Conservation (phyloP, 495 filamentous ascomycete genomes). For the Aspergillus biplanus region DNA sequence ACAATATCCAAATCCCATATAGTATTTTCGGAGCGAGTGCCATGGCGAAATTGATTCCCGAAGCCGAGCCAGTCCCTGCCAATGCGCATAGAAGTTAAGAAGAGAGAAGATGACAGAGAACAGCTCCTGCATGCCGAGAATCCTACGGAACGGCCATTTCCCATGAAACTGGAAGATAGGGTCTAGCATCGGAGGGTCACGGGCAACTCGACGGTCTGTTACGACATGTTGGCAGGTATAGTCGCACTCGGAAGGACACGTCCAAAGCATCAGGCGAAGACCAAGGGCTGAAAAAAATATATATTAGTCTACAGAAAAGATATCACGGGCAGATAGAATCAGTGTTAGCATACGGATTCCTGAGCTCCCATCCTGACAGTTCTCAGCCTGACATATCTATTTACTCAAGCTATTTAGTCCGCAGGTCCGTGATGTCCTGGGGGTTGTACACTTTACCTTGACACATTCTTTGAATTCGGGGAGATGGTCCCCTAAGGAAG, state of each 20-base stretch:
- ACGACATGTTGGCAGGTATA: constrained; percentile 97
- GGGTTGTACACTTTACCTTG: constrained; percentile 55
- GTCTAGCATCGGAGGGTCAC: constrained; percentile 62
- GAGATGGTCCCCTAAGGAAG: constrained; percentile 82
- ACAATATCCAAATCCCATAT: constrained; percentile 78
- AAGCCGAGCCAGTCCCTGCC: constrained; percentile 72
- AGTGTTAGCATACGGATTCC: constrained; percentile 46
- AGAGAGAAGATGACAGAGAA: constrained; percentile 91
- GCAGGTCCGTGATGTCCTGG: too few species aligned
- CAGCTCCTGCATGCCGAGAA: constrained; percentile 93
- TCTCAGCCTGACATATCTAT: constrained; percentile 80
- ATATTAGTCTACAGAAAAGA: not conserved
- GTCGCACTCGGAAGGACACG: constrained; percentile 91
- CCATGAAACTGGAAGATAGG: constrained; percentile 92
- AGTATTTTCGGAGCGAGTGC: constrained; percentile 81
- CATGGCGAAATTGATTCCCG: constrained; percentile 66
- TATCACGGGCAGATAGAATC: not conserved
- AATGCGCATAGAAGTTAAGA: constrained; percentile 88
- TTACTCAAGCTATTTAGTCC: constrained; percentile 17
- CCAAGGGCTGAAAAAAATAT: constrained; percentile 38
- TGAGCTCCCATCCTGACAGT: constrained; percentile 64
- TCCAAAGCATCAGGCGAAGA: constrained; percentile 59
- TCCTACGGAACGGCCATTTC: constrained; percentile 96
- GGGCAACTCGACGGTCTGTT: constrained; percentile 70
- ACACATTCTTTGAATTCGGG: constrained; percentile 92